Base-by-base conservation (phyloP, 345 rosid species). In the Gynandropsis gynandra region DNA sequence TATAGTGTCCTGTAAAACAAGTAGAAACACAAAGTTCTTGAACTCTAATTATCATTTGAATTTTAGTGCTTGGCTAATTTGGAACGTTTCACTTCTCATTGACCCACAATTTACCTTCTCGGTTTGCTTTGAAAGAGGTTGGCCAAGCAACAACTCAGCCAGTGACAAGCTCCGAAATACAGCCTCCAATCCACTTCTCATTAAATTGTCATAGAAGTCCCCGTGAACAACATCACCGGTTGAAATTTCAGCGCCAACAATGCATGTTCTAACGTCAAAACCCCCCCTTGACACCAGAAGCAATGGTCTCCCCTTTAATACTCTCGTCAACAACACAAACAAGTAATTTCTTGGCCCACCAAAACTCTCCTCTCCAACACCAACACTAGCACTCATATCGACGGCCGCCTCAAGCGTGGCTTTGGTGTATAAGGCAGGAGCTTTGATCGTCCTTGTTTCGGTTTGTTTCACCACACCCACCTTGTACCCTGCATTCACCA, bases 381-480 rank as follows among this genome's bases (percentile, higher is more conserved):
- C n/a, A n/a, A n/a, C n/a, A n/a, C n/a, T n/a, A n/a, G 61, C 67
- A 18, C 82, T 90, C 43, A 84, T 56, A 57, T 80, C 92, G 70
- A 80, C 89, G 8, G 95, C 96, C 0, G 95, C 98, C 69, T 87
- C 95, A 29, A 90, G 66, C n/a, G 95, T 90, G 1, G 98, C 95
- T 72, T 82, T 90, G 0, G 95, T 80, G 50, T 90, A 87, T 70
- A 90, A 61, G 0, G 89, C 92, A n/a, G 98, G 96, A 1, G 98
- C 76, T 68, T 90, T 90, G 13, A 87, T 87, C 0, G 96, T 89
- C 0, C 96, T 92, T 0, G 95, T 90, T 68, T 90, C 98, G 0
- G 98, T 90, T 83, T 90, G 96, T 61, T 87, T 87, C 42, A 90
- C 96, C 17, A 90, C 98, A 50, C 96, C 98, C 19, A 90, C 80